phyloP scores from a whole-genome alignment of 345 rosid genomes.

The Euphorbia pulcherrima region DNA sequence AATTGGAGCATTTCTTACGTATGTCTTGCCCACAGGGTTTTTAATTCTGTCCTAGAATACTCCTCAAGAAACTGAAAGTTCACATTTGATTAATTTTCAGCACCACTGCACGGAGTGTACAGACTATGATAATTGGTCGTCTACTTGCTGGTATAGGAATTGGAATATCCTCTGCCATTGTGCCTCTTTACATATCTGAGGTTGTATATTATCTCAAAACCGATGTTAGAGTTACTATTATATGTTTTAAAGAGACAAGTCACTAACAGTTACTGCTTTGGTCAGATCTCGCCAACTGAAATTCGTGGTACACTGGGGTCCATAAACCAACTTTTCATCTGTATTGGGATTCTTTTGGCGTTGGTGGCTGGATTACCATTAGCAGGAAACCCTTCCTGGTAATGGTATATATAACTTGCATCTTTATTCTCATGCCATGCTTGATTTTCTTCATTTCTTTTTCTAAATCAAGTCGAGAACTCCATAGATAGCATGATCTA shows the following conservation, averaged over 20 bases:
- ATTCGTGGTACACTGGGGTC: conserved; percentile 96
- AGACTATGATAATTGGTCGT: conserved; percentile 93
- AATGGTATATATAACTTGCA: conserved; percentile 48
- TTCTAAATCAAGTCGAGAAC: background rate
- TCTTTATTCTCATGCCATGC: background rate
- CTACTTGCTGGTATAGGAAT: conserved; percentile 95
- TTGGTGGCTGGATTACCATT: conserved; percentile 95
- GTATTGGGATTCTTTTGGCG: conserved; percentile 92
- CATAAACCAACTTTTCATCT: conserved; percentile 91
- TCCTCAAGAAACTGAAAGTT: conserved; percentile 21
- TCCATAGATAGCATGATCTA: background rate
- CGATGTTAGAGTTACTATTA: background rate
- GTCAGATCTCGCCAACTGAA: conserved; percentile 96
- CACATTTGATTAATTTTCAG: conserved; percentile 32
- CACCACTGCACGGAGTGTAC: conserved; percentile 84
- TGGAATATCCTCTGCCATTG: conserved; percentile 94
- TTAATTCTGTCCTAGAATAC: background rate
- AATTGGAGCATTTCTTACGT: conserved; percentile 85
- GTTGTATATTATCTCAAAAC: conserved; percentile 31
- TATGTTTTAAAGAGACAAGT: conserved; percentile 4
- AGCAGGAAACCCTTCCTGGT: conserved; percentile 86
- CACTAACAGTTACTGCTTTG: conserved; percentile 25
- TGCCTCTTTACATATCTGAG: conserved; percentile 98
- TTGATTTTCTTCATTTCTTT: background rate
- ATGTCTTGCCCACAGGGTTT: conserved; percentile 16